Conservation (phyloP, 192 early-diverging fungal species). For the Mortierella claussenii region DNA sequence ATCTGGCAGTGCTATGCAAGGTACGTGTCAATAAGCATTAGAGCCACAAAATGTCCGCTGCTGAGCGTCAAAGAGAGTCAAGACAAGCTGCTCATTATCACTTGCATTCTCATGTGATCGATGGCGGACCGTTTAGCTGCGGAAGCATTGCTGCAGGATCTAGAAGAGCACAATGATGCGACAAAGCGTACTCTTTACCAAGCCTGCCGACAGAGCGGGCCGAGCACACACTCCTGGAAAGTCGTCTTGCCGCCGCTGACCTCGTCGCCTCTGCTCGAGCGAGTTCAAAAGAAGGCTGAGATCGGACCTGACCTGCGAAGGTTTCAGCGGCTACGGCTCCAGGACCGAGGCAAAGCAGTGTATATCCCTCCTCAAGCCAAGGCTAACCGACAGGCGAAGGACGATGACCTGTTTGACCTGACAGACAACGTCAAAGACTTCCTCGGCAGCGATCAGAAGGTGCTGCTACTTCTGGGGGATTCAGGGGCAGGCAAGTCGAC, state of each 20-base stretch:
- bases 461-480: slow-evolving; percentile 5
- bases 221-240: background rate
- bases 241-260: background rate
- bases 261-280: background rate
- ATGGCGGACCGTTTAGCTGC: background rate
- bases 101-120: background rate
- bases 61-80: no score
- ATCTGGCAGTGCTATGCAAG: background rate
- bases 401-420: background rate
- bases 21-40: background rate
- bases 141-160: background rate
- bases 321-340: background rate
- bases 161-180: background rate
- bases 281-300: background rate
- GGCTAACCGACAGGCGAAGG: background rate
- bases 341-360: background rate
- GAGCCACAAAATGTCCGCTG: no score
- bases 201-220: background rate
- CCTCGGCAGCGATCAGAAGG: background rate
- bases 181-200: background rate
- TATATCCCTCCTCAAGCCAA: slow-evolving; percentile 11
- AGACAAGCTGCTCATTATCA: no score
- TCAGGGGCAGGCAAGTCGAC: slow-evolving; percentile 20
- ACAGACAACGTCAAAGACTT: background rate
- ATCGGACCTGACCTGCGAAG: background rate